These are phyloP conservation scores for Coemansia sp. DNA, from an alignment of 192 early-diverging fungal genomes.

Conservation along the genomic window DNA sequence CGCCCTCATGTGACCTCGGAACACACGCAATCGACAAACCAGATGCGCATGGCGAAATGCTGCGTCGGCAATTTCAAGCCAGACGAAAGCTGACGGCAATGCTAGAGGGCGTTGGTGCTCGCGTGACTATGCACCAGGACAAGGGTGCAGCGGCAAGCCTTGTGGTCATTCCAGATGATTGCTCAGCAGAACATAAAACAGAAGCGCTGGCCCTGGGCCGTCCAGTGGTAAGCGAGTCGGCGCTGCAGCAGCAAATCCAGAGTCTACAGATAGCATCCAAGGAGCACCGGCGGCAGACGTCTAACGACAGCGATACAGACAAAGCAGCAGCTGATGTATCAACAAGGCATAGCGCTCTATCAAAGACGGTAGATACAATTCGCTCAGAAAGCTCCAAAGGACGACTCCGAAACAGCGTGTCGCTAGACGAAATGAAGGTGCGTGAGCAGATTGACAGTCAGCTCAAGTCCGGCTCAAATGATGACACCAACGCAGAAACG, in stretches of 20 bases:
- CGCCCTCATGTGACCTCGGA: background rate
- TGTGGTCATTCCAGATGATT: conserved; percentile 26
- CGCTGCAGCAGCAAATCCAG: conserved; percentile 21
- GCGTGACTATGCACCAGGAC: background rate
- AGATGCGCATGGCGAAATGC: conserved; percentile 35
- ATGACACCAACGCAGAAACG: background rate
- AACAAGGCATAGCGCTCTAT: background rate
- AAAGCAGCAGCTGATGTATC: background rate
- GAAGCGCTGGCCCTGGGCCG: conserved; percentile 12
- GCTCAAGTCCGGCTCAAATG: background rate
- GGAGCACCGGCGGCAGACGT: background rate
- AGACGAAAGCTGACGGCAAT: conserved; percentile 10
- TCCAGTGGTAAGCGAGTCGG: conserved; percentile 30
- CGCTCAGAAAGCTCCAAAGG: background rate
- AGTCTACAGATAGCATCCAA: background rate
- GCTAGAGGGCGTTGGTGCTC: conserved; percentile 21
- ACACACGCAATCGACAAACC: conserved; percentile 17
- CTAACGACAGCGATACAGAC: background rate
- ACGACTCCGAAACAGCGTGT: conserved; percentile 34
- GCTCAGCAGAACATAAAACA: conserved; percentile 11
- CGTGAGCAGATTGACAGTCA: background rate
- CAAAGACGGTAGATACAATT: too few species aligned
- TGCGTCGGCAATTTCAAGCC: conserved; percentile 25
- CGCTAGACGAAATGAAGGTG: conserved; percentile 20
- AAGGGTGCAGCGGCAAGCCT: conserved; percentile 9